phyloP scores from a whole-genome alignment of 2,329 filamentous ascomycete genomes.

The Aspergillus melleus region DNA sequence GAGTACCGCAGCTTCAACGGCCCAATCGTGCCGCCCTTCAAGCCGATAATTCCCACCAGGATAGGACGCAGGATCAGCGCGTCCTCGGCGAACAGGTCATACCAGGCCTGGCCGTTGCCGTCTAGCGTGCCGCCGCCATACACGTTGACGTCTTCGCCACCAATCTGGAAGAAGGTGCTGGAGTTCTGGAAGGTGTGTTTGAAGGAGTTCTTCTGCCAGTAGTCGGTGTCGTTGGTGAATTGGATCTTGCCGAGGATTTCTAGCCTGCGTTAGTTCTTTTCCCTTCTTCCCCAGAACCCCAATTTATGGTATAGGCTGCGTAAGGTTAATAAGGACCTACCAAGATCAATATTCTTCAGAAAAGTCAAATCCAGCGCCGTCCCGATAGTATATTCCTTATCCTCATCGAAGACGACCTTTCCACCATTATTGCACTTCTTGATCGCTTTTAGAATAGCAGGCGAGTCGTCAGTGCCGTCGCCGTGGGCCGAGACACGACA shows the following conservation, averaged over 20 bases:
- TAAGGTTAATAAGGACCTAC: conserved; percentile 39
- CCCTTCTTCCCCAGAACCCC: neutral
- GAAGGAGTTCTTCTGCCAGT: conserved; percentile 67
- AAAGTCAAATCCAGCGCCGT: conserved; percentile 67
- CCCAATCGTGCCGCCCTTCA: conserved; percentile 59
- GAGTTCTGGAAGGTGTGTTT: conserved; percentile 66
- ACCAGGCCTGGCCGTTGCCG: conserved; percentile 66
- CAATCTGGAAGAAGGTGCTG: conserved; percentile 66
- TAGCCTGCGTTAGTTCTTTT: conserved; percentile 20
- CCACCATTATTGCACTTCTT: conserved; percentile 64
- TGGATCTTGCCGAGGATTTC: conserved; percentile 61
- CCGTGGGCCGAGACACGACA: conserved; percentile 31
- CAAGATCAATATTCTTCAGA: conserved; percentile 62
- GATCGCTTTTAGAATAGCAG: conserved; percentile 55
- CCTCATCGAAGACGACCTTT: conserved; percentile 58
- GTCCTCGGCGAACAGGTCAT: conserved; percentile 60
- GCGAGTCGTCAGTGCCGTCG: conserved; percentile 48
- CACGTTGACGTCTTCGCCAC: conserved; percentile 66
- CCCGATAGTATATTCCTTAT: conserved; percentile 60
- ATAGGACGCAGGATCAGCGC: conserved; percentile 60
- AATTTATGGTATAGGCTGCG: neutral
- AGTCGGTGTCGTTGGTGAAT: conserved; percentile 67
- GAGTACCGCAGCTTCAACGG: conserved; percentile 63
- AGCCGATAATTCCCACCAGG: conserved; percentile 57
- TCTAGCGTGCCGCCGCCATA: conserved; percentile 65